These are phyloP conservation scores for Curvularia spicifera DNA, from an alignment of 2,329 filamentous ascomycete genomes.

Conservation along the genomic window DNA sequence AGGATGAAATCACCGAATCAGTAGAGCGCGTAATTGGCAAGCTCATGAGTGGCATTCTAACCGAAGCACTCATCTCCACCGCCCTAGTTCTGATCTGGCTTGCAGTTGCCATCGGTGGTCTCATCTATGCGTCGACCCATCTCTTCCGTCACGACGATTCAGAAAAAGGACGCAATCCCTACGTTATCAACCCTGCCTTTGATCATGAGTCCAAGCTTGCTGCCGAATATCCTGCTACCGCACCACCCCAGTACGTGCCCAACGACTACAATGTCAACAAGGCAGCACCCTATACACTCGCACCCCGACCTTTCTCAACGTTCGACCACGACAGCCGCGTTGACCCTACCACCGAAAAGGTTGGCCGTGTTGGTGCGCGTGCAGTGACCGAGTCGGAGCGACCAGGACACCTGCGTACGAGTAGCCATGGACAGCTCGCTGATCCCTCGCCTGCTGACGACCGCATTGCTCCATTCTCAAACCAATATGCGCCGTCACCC, in stretches of 20 bases:
- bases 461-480: slow-evolving; percentile 44
- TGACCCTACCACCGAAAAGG: slow-evolving; percentile 49
- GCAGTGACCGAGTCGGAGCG: slow-evolving; percentile 52
- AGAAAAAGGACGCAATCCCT: slow-evolving; percentile 29
- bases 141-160: slow-evolving; percentile 63
- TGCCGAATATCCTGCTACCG: slow-evolving; percentile 39
- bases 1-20: slow-evolving; percentile 81
- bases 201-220: slow-evolving; percentile 30
- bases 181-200: slow-evolving; percentile 41
- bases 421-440: slow-evolving; percentile 54
- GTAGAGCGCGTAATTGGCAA: slow-evolving; percentile 72
- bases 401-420: slow-evolving; percentile 53
- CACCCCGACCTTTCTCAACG: slow-evolving; percentile 53
- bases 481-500: slow-evolving; percentile 23
- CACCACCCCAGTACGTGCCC: slow-evolving; percentile 52
- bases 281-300: slow-evolving; percentile 55
- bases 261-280: slow-evolving; percentile 53
- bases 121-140: slow-evolving; percentile 69
- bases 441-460: slow-evolving; percentile 52
- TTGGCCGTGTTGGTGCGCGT: slow-evolving; percentile 53
- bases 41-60: slow-evolving; percentile 71
- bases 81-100: slow-evolving; percentile 78
- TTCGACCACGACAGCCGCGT: slow-evolving; percentile 45
- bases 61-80: slow-evolving; percentile 80
- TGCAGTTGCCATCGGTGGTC: slow-evolving; percentile 75